These are phyloP conservation scores for Podila horticola DNA, from an alignment of 192 early-diverging fungal genomes.

Conservation along the genomic window DNA sequence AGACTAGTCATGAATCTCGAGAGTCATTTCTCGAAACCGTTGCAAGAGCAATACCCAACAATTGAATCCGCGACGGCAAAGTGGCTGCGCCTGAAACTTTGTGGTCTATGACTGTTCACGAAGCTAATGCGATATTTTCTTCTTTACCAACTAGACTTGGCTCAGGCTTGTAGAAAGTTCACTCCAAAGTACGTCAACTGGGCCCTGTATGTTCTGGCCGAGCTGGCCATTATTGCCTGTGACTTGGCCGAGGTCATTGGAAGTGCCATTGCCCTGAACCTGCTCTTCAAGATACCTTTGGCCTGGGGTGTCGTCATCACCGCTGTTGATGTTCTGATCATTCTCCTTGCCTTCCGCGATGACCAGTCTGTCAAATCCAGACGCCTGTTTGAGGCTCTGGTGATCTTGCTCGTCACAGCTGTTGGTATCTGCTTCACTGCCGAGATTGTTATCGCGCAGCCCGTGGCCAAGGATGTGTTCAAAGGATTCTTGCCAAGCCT, in stretches of 20 bases:
- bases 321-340: constrained; percentile 74
- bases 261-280: constrained; percentile 82
- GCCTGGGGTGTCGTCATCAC: constrained; percentile 82
- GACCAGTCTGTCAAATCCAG: constrained; percentile 60
- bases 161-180: constrained; percentile 71
- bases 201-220: constrained; percentile 75
- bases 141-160: constrained; percentile 64
- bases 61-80: too few relatives aligned
- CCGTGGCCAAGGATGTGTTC: constrained; percentile 68
- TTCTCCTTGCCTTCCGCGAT: constrained; percentile 70
- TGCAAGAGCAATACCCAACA: too few relatives aligned
- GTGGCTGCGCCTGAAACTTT: neutral
- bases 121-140: constrained; percentile 3
- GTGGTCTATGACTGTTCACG: neutral
- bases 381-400: constrained; percentile 71
- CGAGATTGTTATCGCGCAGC: constrained; percentile 67
- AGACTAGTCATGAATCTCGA: too few relatives aligned
- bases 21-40: too few relatives aligned
- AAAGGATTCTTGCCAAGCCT: constrained; percentile 70
- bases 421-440: constrained; percentile 75
- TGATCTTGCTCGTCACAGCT: constrained; percentile 72
- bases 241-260: constrained; percentile 90
- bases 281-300: constrained; percentile 78
- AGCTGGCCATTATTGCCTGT: constrained; percentile 83
- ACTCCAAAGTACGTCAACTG: constrained; percentile 70